Conservation (phyloP, 2,329 filamentous ascomycete genomes). For the Arthrobotrys sinensis region DNA sequence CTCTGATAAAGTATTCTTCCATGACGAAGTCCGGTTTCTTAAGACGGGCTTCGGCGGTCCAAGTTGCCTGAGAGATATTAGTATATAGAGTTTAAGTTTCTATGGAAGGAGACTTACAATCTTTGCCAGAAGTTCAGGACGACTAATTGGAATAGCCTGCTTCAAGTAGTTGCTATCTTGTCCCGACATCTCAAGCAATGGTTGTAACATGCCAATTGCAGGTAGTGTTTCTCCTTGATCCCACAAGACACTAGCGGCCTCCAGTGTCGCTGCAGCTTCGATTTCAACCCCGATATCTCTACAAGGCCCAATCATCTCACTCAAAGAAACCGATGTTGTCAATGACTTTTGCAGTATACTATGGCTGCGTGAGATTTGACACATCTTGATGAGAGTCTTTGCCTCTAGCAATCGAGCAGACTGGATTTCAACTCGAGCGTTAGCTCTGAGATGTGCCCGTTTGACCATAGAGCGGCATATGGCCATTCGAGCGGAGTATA, state of each 20-base stretch:
- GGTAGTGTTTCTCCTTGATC: constrained; percentile 90
- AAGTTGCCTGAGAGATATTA: constrained; percentile 75
- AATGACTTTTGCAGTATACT: constrained; percentile 87
- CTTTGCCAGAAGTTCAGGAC: constrained; percentile 85
- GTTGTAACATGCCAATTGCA: constrained; percentile 89
- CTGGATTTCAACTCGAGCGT: constrained; percentile 67
- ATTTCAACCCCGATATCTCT: constrained; percentile 80
- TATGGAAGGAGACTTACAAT: constrained; percentile 71
- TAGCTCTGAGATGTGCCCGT: constrained; percentile 75
- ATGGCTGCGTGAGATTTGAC: constrained; percentile 75
- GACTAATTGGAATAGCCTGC: constrained; percentile 78
- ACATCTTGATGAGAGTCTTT: constrained; percentile 70
- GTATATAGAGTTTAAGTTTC: background rate
- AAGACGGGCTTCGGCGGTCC: constrained; percentile 88
- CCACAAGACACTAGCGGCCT: constrained; percentile 92
- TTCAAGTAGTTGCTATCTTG: constrained; percentile 72
- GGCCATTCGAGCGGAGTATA: constrained; percentile 86
- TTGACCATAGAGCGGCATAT: constrained; percentile 84
- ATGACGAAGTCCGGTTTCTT: constrained; percentile 94
- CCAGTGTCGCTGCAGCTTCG: constrained; percentile 82
- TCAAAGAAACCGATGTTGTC: constrained; percentile 86
- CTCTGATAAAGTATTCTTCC: constrained; percentile 85
- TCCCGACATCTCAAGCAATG: constrained; percentile 72
- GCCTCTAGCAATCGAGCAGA: constrained; percentile 79
- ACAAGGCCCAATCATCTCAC: constrained; percentile 80